A percentile compares a stretch with the other conserved stretches of the same genome.
Conservation (phyloP, 495 filamentous ascomycete genomes). For the Parathielavia hyrcaniae region DNA sequence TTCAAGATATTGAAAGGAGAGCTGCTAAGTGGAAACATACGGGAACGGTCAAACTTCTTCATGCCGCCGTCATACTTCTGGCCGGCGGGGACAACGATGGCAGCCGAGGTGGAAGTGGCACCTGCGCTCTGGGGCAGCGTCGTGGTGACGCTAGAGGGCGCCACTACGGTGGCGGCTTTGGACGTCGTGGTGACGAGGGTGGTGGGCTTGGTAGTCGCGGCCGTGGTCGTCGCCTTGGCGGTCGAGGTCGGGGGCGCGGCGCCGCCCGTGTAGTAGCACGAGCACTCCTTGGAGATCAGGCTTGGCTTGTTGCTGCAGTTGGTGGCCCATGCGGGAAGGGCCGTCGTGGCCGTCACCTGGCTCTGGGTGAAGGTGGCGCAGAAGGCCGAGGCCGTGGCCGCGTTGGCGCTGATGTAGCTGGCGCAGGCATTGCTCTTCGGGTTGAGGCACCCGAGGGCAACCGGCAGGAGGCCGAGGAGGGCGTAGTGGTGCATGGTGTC, state of each 20-base stretch:
- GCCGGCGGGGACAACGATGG: slow-evolving; percentile 35
- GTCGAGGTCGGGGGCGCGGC: not conserved
- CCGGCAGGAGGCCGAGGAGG: slow-evolving; percentile 7
- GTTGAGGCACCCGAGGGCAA: slow-evolving; percentile 7
- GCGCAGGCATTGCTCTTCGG: slow-evolving; percentile 10
- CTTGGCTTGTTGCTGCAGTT: slow-evolving; percentile 14
- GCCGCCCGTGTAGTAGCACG: slow-evolving; percentile 9
- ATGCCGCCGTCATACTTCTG: slow-evolving; percentile 42
- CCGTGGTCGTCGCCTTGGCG: not conserved
- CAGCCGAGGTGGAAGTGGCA: slow-evolving; percentile 20
- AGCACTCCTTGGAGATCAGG: slow-evolving; percentile 13
- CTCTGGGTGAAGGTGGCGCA: slow-evolving; percentile 12
- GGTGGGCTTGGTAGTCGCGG: not conserved
- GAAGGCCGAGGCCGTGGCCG: slow-evolving; percentile 6
- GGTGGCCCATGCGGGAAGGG: slow-evolving; percentile 8
- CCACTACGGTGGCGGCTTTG: not conserved
- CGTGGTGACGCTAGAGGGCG: slow-evolving; percentile 11
- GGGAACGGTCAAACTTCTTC: slow-evolving; percentile 43
- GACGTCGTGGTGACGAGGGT: slow-evolving; percentile 6
- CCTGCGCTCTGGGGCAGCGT: slow-evolving; percentile 23
- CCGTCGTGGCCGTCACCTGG: not conserved
- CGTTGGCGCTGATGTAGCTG: slow-evolving; percentile 11
- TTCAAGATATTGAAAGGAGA: not conserved
- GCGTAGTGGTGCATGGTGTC: slow-evolving; percentile 13
- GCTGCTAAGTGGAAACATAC: not conserved